These are phyloP conservation scores for Solanum boliviense DNA, from an alignment of 257 asterid genomes.

Conservation along the genomic window DNA sequence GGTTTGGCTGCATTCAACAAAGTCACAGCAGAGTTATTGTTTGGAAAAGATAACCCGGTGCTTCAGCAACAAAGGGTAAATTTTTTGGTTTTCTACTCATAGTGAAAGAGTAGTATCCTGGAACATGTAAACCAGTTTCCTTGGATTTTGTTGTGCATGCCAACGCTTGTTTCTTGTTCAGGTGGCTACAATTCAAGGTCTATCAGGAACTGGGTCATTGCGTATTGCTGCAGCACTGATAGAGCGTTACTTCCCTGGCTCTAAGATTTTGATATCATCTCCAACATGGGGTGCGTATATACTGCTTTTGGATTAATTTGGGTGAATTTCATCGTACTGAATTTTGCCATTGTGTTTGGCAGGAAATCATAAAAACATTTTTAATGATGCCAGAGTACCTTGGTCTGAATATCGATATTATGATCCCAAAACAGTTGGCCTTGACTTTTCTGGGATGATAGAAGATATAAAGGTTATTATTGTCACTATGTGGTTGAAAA, in stretches of 20 bases:
- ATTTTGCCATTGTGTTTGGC: slow-evolving; percentile 7
- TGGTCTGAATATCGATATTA: slow-evolving; percentile 95
- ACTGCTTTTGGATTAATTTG: neutral
- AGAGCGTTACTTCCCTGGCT: slow-evolving; percentile 78
- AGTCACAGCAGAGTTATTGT: slow-evolving; percentile 77
- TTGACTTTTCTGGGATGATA: slow-evolving; percentile 94
- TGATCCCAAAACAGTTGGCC: slow-evolving; percentile 87
- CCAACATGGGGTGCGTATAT: slow-evolving; percentile 83
- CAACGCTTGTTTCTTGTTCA: slow-evolving; percentile 10
- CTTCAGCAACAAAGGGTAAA: slow-evolving; percentile 73
- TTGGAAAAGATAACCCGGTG: slow-evolving; percentile 68
- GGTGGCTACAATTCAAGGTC: slow-evolving; percentile 98
- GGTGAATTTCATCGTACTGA: neutral
- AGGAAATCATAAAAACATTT: slow-evolving; percentile 96
- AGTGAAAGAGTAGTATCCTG: neutral
- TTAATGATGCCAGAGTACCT: slow-evolving; percentile 86
- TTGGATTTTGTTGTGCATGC: neutral
- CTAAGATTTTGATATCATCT: slow-evolving; percentile 82
- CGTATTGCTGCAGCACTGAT: slow-evolving; percentile 92
- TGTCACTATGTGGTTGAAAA: neutral
- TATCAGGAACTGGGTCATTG: slow-evolving; percentile 97
- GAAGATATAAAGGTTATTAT: slow-evolving; percentile 80
- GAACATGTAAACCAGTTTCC: neutral
- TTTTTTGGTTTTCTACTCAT: slow-evolving; percentile 1
- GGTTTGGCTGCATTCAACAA: slow-evolving; percentile 97